Evolutionary conservation across 208 protist genomes (phyloP).

Genomic region (Ichthyophonus hoferi): DNA sequence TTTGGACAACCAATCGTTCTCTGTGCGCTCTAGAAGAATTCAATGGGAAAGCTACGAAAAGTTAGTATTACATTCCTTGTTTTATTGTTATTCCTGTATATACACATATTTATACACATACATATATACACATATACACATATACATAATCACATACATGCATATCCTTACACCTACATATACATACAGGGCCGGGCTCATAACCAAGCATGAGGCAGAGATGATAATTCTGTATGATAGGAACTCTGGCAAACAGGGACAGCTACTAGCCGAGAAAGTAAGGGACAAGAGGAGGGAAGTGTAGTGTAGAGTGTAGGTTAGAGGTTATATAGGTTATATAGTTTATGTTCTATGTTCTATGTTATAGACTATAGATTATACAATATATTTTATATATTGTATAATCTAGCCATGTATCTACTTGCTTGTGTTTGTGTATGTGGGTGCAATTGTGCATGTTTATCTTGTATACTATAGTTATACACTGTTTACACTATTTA

Average conservation of each 20-base stretch:
- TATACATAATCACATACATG: neutral
- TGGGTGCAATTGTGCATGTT: too few relatives aligned
- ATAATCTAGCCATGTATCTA: too few relatives aligned
- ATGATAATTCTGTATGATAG: neutral
- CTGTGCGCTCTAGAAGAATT: neutral
- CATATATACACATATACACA: neutral
- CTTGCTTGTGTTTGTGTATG: too few relatives aligned
- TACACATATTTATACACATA: neutral
- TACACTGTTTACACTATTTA: too few relatives aligned
- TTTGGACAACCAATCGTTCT: neutral
- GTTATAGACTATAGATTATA: too few relatives aligned
- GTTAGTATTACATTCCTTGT: neutral
- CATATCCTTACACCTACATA: neutral
- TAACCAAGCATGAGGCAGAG: neutral
- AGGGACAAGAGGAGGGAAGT: too few relatives aligned
- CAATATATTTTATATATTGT: too few relatives aligned
- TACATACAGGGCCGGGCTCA: neutral
- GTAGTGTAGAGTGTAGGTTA: too few relatives aligned
- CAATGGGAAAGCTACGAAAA: conserved; percentile 13
- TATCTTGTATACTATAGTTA: too few relatives aligned
- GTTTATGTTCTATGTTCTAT: too few relatives aligned
- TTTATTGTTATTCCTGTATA: neutral
- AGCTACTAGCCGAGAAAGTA: neutral
- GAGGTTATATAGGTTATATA: too few relatives aligned
- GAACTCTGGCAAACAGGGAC: neutral